phyloP scores from a whole-genome alignment of 2,329 filamentous ascomycete genomes.

The Claviceps fusiformis region DNA sequence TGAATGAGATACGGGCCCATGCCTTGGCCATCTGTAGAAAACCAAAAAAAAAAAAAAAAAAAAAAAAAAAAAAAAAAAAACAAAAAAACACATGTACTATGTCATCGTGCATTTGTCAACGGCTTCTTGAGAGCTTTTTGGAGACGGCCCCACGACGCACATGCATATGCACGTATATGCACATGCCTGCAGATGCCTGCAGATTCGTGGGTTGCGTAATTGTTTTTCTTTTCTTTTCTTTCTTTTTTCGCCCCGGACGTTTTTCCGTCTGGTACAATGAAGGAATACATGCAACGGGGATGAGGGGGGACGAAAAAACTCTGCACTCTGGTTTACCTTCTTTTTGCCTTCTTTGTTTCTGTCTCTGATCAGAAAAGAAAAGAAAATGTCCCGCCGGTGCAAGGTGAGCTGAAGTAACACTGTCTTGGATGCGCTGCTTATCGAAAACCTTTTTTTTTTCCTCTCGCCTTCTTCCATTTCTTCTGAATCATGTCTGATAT shows the following conservation, averaged over 20 bases:
- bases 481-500: neutral
- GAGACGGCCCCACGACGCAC: neutral
- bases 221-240: neutral
- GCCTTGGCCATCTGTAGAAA: neutral
- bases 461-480: neutral
- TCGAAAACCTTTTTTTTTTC: neutral
- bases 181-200: neutral
- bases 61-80: no score
- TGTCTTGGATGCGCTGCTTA: neutral
- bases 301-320: neutral
- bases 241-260: neutral
- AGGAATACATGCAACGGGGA: neutral
- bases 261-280: neutral
- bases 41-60: no score
- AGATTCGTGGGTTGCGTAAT: neutral
- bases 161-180: no score
- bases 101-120: neutral
- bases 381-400: neutral
- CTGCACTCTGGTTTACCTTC: neutral
- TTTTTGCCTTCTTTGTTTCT: neutral
- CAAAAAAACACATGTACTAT: neutral
- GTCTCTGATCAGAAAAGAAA: neutral
- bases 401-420: neutral
- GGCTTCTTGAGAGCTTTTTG: neutral
- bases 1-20: neutral